Evolutionary conservation across 2,329 filamentous ascomycete species (phyloP).

Genomic region (Ophiocordyceps unilateralis): DNA sequence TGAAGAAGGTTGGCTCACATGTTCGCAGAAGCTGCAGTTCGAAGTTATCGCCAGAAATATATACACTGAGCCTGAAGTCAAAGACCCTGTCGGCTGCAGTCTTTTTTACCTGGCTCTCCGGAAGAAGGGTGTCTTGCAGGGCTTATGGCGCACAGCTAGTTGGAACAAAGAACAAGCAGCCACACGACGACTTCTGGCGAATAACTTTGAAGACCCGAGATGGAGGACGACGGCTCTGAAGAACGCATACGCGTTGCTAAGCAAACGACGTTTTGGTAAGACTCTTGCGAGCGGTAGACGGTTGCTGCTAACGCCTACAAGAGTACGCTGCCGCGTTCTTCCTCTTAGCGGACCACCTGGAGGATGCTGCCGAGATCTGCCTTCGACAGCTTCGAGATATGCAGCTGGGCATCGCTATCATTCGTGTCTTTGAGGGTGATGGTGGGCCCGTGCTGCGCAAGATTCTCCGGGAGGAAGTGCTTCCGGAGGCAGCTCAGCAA

Average conservation of each 20-base stretch:
- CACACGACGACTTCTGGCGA: slow-evolving; percentile 66
- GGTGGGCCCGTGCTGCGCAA: slow-evolving; percentile 54
- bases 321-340: slow-evolving; percentile 96
- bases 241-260: slow-evolving; percentile 89
- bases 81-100: slow-evolving; percentile 80
- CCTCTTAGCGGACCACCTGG: slow-evolving; percentile 67
- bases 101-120: slow-evolving; percentile 79
- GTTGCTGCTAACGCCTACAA: slow-evolving; percentile 14
- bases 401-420: slow-evolving; percentile 76
- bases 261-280: slow-evolving; percentile 67
- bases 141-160: slow-evolving; percentile 83
- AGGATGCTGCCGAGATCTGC: slow-evolving; percentile 75
- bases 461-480: slow-evolving; percentile 63
- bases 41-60: slow-evolving; percentile 86
- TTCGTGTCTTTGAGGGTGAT: slow-evolving; percentile 78
- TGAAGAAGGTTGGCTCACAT: slow-evolving; percentile 3
- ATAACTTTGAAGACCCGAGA: slow-evolving; percentile 73
- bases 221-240: slow-evolving; percentile 86
- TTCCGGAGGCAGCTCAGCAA: slow-evolving; percentile 59
- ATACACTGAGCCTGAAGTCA: slow-evolving; percentile 73
- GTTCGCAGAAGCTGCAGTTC: slow-evolving; percentile 42
- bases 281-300: not conserved
- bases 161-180: slow-evolving; percentile 76
- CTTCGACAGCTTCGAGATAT: slow-evolving; percentile 75
- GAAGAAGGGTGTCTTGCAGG: slow-evolving; percentile 81